Conservation (phyloP, 305 asterid genomes). For the Rubia peregrina region DNA sequence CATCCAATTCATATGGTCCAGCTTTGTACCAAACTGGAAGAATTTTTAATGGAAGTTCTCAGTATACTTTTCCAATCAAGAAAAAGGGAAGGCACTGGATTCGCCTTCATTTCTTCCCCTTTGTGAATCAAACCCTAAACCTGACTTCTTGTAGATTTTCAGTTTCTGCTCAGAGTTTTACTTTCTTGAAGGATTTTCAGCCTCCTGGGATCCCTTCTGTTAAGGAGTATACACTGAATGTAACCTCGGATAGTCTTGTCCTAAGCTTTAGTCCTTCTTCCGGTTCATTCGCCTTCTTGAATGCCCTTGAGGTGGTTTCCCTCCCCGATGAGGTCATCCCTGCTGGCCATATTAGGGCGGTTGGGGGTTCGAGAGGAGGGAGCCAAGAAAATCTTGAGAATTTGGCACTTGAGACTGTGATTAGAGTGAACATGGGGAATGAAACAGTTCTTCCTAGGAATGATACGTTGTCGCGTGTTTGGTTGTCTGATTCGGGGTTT, state of each 20-base stretch:
- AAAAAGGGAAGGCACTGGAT: constrained; percentile 29
- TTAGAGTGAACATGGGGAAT: constrained; percentile 37
- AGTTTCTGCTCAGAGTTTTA: constrained; percentile 29
- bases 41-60: constrained; percentile 22
- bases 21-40: constrained; percentile 30
- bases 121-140: constrained; percentile 13
- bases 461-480: constrained; percentile 32
- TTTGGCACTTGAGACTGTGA: constrained; percentile 27
- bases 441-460: constrained; percentile 24
- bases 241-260: constrained; percentile 18
- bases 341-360: constrained; percentile 5
- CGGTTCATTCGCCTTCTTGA: constrained; percentile 32
- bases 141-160: constrained; percentile 26
- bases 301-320: constrained; percentile 33
- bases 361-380: constrained; percentile 2
- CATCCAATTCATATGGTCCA: constrained; percentile 19
- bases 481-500: constrained; percentile 25
- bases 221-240: constrained; percentile 31
- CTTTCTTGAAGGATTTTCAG: constrained; percentile 29
- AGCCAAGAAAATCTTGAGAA: constrained; percentile 15
- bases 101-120: constrained; percentile 34
- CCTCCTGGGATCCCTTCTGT: constrained; percentile 20
- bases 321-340: constrained; percentile 36
- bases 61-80: constrained; percentile 27
- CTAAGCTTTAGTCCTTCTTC: constrained; percentile 27